Conservation (phyloP, 306 rosid species). For the Astragalus glycyphyllos region DNA sequence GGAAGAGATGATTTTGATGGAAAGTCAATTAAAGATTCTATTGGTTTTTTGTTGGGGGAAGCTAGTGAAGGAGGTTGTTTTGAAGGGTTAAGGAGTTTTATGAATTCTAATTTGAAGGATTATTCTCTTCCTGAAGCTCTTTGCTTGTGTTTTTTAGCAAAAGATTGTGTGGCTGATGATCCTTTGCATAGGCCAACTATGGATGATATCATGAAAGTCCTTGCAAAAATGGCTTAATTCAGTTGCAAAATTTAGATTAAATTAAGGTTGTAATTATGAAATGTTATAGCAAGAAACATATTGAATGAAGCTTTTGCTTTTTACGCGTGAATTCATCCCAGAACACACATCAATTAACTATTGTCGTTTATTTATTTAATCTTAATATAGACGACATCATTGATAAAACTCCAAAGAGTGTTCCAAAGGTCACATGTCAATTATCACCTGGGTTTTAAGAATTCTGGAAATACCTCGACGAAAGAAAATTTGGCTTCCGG, state of each 20-base stretch:
- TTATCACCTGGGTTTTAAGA: no score
- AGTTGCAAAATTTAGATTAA: neutral
- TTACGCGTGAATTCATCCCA: no score
- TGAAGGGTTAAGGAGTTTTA: constrained; percentile 64
- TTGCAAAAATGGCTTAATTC: constrained; percentile 56
- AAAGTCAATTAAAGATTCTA: constrained; percentile 52
- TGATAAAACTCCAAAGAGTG: neutral
- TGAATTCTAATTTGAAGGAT: constrained; percentile 68
- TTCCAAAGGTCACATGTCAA: constrained; percentile 8
- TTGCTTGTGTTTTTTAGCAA: constrained; percentile 64
- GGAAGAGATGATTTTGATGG: constrained; percentile 60
- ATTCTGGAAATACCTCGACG: no score
- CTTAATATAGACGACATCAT: neutral
- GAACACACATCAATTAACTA: neutral
- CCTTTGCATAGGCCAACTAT: constrained; percentile 65
- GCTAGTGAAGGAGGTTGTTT: constrained; percentile 61
- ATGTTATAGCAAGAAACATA: neutral
- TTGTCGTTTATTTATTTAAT: neutral
- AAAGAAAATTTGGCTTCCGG: no score
- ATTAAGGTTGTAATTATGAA: constrained; percentile 19
- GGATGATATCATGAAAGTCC: constrained; percentile 74
- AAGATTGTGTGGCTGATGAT: constrained; percentile 74
- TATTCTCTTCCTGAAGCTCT: constrained; percentile 66
- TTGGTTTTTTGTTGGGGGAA: constrained; percentile 60
- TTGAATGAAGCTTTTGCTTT: no score